Percentiles rank a stretch among this genome's conserved stretches.
phyloP scores from a whole-genome alignment of 495 filamentous ascomycete species.

The Articulospora tetracladia region DNA sequence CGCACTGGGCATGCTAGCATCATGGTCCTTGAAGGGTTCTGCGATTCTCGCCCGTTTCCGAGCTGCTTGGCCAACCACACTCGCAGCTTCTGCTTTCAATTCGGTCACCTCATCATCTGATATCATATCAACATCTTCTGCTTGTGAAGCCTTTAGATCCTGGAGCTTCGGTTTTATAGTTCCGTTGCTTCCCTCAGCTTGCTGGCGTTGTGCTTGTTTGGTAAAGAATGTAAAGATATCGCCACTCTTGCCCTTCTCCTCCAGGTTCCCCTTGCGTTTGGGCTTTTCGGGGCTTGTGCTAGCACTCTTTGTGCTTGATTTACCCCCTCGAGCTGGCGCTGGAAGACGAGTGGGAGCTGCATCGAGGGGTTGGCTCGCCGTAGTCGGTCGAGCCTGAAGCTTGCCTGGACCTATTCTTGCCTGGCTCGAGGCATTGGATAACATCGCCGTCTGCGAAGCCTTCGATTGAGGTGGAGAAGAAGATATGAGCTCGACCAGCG shows the following conservation, averaged over 20 bases:
- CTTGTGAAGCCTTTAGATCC: not conserved
- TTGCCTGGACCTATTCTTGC: constrained; percentile 6
- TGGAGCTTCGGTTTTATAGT: constrained; percentile 2
- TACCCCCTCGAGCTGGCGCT: constrained; percentile 6
- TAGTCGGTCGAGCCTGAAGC: constrained; percentile 12
- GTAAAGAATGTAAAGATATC: constrained; percentile 51
- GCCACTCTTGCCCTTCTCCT: constrained; percentile 39
- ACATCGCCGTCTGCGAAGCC: not conserved
- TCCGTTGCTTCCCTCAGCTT: constrained; percentile 19
- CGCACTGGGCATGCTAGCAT: constrained; percentile 15
- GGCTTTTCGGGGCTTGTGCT: constrained; percentile 49
- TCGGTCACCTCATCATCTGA: constrained; percentile 48
- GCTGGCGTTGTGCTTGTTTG: constrained; percentile 41
- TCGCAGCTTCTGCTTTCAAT: constrained; percentile 34
- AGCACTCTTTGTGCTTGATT: constrained; percentile 30
- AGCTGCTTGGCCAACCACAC: constrained; percentile 40
- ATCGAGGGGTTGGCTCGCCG: constrained; percentile 22
- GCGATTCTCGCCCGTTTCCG: constrained; percentile 33
- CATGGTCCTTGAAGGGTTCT: constrained; percentile 13
- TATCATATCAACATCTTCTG: constrained; percentile 26
- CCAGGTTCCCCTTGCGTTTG: constrained; percentile 30
- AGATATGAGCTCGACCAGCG: constrained; percentile 13
- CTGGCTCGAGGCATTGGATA: constrained; percentile 6
- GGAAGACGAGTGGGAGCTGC: constrained; percentile 21
- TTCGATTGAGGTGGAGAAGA: constrained; percentile 17